Base-by-base conservation (phyloP, 352 stramenopile species). In the Phytopythium montanum region DNA sequence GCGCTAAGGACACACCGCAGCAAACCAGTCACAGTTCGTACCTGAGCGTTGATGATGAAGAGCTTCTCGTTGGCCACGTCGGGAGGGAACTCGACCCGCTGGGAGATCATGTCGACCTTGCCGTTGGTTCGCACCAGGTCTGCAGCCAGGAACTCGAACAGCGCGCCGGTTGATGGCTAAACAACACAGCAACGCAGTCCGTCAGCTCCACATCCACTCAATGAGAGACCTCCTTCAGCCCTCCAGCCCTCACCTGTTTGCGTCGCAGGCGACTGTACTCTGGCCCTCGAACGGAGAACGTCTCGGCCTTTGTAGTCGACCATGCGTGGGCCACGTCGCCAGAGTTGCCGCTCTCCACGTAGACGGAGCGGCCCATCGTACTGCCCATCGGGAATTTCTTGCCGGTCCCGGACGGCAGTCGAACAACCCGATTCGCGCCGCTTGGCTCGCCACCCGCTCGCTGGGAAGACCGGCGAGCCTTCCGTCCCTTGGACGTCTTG, bases 181-280 rank as follows among this genome's bases (percentile, higher is more conserved):
- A 41, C n/a, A 3, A 42, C 7, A 16, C 3, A 23, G 25, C 16
- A 12, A 44, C 18, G 31, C 31, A 55, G 18, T n/a, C 10, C 42
- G 41, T 48, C 21, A 48, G 19, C 18, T 21, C n/a, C n/a, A n/a
- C 19, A 31, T 51, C 19, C 2, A 5, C 18, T 10, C 14, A 44
- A 14, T 28, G 19, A 39, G 19, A 7, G 14, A 57, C 10, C 59
- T 54, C n/a, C n/a, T n/a, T n/a, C n/a, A n/a, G n/a, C n/a, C n/a
- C n/a, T n/a, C n/a, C n/a, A n/a, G n/a, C n/a, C 31, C 61, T 25
- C 50, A 87, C 75, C 70, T 94, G 72, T 72, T 94, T 94, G 65
- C 83, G 78, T n/a, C 76, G 81, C 7, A 74, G 79, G 41, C 87
- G 88, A 61, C 92, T 94, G 76, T 94, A 94, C 23, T 94, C 81